Percentiles rank a stretch among this genome's conserved stretches.
Evolutionary conservation across 148 eudicot genomes (phyloP).

Genomic region (Salicornia ramosissima): DNA sequence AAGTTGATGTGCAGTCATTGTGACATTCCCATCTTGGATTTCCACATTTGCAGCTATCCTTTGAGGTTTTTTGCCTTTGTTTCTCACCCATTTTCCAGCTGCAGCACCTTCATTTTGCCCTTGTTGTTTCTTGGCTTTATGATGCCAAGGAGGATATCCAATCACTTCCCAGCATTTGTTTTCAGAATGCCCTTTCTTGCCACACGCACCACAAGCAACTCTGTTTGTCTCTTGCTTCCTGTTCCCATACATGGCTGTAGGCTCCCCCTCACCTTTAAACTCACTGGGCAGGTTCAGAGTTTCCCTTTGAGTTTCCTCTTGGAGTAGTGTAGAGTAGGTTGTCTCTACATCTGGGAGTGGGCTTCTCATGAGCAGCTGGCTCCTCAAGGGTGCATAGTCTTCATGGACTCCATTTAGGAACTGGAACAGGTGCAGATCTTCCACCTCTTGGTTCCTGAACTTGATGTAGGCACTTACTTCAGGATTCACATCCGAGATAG

Average conservation of each 20-base stretch:
- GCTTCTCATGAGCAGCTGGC: background rate
- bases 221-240: too few relatives aligned
- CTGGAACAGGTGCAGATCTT: background rate
- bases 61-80: background rate
- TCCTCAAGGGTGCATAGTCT: background rate
- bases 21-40: background rate
- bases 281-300: too few relatives aligned
- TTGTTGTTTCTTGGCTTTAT: background rate
- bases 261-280: background rate
- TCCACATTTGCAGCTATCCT: background rate
- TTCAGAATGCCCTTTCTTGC: too few relatives aligned
- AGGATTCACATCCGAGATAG: background rate
- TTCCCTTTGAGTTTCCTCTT: background rate
- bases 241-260: background rate
- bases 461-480: background rate
- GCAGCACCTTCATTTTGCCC: background rate
- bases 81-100: rapidly evolving
- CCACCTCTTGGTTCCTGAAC: too few relatives aligned
- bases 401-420: background rate
- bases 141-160: background rate
- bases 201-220: background rate
- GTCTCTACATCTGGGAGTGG: background rate
- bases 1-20: background rate
- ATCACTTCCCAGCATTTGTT: background rate
- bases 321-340: background rate